phyloP scores from a whole-genome alignment of 2,329 filamentous ascomycete genomes.

The Phyllosticta citriasiana region DNA sequence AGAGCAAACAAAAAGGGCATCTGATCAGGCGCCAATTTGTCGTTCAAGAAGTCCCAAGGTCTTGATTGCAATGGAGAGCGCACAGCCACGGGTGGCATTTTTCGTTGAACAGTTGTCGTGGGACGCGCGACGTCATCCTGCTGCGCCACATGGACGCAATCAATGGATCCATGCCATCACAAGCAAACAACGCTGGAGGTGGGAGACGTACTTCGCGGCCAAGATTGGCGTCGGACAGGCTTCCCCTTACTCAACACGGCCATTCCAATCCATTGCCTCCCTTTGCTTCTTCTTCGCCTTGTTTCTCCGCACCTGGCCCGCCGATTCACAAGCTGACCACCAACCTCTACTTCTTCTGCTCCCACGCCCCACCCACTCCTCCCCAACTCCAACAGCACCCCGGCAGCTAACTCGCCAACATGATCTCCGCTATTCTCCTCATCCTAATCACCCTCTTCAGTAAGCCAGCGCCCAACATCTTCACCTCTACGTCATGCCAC shows the following conservation, averaged over 20 bases:
- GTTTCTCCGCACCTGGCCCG: not conserved
- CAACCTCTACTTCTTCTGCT: not conserved
- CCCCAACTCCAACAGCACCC: not conserved
- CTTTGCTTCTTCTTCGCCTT: not conserved
- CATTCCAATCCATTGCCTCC: not conserved
- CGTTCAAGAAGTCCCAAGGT: too few species aligned
- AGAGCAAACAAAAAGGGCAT: not conserved
- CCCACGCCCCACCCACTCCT: not conserved
- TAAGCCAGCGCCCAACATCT: constrained; percentile 15
- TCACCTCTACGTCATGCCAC: not conserved
- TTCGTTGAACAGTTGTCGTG: too few species aligned
- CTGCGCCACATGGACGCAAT: not conserved
- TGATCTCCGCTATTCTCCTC: constrained; percentile 30
- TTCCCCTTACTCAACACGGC: not conserved
- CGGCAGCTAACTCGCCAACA: constrained; percentile 7
- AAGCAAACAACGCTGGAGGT: not conserved
- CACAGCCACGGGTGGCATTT: too few species aligned
- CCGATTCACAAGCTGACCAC: not conserved
- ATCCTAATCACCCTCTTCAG: constrained; percentile 38
- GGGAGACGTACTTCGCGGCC: not conserved
- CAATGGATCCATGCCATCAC: not conserved
- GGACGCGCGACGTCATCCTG: not conserved
- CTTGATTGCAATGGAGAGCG: too few species aligned
- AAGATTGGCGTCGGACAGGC: not conserved
- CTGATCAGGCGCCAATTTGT: too few species aligned